These are phyloP conservation scores for Lasiosphaeria ovina DNA, from an alignment of 495 filamentous ascomycete genomes.

Conservation along the genomic window DNA sequence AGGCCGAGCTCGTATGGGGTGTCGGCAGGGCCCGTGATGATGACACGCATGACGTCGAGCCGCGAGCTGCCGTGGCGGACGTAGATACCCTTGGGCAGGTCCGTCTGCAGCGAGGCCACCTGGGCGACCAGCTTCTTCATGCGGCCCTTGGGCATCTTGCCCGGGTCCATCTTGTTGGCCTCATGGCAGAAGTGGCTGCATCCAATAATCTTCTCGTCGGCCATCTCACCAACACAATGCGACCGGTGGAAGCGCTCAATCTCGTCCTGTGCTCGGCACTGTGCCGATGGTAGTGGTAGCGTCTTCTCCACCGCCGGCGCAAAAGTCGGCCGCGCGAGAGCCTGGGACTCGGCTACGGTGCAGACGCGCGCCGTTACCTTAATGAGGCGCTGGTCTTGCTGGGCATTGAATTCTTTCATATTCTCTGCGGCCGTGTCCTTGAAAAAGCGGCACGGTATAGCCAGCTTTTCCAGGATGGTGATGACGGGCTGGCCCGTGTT, in stretches of 20 bases:
- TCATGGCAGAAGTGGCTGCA: conserved; percentile 21
- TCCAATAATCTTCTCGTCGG: conserved; percentile 37
- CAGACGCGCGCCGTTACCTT: neutral
- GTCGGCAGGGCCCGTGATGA: conserved; percentile 55
- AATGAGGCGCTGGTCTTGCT: neutral
- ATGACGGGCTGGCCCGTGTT: conserved; percentile 14
- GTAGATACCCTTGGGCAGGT: conserved; percentile 59
- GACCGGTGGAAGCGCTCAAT: conserved; percentile 34
- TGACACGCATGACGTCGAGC: conserved; percentile 55
- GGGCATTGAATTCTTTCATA: neutral
- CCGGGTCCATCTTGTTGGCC: conserved; percentile 7
- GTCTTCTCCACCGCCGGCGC: neutral
- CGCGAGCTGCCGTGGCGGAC: conserved; percentile 52
- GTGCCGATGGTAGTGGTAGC: no score
- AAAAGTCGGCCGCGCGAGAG: neutral
- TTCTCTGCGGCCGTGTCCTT: neutral
- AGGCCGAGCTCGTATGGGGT: conserved; percentile 63
- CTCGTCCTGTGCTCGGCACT: neutral
- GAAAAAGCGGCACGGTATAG: conserved; percentile 15
- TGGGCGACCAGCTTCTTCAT: conserved; percentile 55
- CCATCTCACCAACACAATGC: conserved; percentile 36
- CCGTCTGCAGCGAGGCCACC: conserved; percentile 47
- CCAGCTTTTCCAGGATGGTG: conserved; percentile 7
- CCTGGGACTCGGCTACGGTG: neutral
- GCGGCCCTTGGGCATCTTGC: conserved; percentile 24